Conservation (phyloP, 139 green algal species). For the Coelastrella sp. region DNA sequence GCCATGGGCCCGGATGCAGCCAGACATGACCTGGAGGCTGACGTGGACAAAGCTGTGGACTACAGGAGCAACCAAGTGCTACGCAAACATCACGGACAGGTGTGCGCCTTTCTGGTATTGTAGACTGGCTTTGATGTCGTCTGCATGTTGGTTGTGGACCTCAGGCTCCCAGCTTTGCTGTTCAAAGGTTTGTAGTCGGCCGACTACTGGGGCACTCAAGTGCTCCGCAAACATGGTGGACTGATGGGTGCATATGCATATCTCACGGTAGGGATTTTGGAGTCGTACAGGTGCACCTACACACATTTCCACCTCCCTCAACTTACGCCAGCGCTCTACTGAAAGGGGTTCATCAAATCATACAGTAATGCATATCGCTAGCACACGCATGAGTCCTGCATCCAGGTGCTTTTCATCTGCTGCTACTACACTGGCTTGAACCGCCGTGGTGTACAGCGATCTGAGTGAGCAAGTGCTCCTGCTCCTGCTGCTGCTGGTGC, state of each 20-base stretch:
- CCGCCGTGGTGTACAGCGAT: not conserved
- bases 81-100: conserved; percentile 28
- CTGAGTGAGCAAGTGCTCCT: not conserved
- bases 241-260: not conserved
- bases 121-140: not conserved
- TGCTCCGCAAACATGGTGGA: conserved; percentile 23
- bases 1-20: conserved; percentile 32
- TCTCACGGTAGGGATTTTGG: too few relatives aligned
- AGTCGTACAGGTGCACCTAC: too few relatives aligned
- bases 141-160: not conserved
- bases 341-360: too few relatives aligned
- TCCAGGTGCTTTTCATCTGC: not conserved
- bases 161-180: too few relatives aligned
- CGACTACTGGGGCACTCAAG: conserved; percentile 10
- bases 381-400: conserved; percentile 6
- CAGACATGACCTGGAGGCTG: not conserved
- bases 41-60: not conserved
- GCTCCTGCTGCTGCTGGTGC: not conserved
- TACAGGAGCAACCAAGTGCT: conserved; percentile 42
- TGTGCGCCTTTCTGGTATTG: not conserved
- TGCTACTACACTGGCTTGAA: too few relatives aligned
- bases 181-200: not conserved
- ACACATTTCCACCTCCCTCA: too few relatives aligned
- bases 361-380: too few relatives aligned
- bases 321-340: too few relatives aligned